Conservation (phyloP, 164 flowering plant genomes). For the Magnolia changhungtana region DNA sequence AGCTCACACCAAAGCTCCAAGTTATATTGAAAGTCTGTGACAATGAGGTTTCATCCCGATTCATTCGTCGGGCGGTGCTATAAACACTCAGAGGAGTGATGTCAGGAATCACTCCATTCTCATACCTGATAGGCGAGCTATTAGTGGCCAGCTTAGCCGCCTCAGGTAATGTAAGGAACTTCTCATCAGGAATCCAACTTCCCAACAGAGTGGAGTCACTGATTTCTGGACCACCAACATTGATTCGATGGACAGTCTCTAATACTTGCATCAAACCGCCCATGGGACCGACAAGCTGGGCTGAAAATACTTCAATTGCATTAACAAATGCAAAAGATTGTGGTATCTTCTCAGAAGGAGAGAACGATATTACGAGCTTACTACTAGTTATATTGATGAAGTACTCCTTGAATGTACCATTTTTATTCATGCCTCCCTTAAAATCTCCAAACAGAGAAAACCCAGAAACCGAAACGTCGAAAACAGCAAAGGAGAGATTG, state of each 20-base stretch:
- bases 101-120: constrained; percentile 27
- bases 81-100: constrained; percentile 69
- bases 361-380: constrained; percentile 44
- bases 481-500: constrained; percentile 31
- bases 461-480: constrained; percentile 54
- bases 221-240: constrained; percentile 76
- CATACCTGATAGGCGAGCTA: constrained; percentile 33
- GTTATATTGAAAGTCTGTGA: constrained; percentile 44
- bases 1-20: constrained; percentile 58
- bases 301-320: constrained; percentile 77
- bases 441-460: constrained; percentile 20
- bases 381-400: neutral
- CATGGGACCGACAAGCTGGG: constrained; percentile 33
- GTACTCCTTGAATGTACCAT: constrained; percentile 11
- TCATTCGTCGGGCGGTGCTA: constrained; percentile 51
- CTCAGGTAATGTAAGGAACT: neutral
- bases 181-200: constrained; percentile 66
- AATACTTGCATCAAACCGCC: constrained; percentile 40
- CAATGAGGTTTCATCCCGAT: constrained; percentile 27
- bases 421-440: neutral
- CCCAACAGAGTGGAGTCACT: constrained; percentile 48
- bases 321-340: constrained; percentile 55
- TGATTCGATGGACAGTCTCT: constrained; percentile 64
- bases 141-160: constrained; percentile 2
- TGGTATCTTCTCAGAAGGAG: constrained; percentile 30